Evolutionary conservation across 805 yeast species (phyloP), one percentile per base, ranked within the genome.

Genomic region (Hemisphaericaspora nanyangensis): DNA sequence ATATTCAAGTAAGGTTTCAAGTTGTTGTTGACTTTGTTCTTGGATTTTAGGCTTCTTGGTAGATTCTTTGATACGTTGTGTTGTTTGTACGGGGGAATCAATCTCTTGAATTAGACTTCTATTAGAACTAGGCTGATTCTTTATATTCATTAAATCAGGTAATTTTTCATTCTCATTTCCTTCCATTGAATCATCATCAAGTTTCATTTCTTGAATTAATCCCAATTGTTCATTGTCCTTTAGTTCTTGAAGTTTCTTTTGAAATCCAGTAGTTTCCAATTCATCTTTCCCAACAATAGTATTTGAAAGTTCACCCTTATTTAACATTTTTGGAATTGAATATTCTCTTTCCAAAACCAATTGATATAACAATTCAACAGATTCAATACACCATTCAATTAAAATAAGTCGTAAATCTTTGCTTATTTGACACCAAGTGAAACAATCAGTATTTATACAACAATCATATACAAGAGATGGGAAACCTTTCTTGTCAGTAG

Each of bases 301-400:
- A 8, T 54, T 50, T 4, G 74, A 66, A 3, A 78, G 68, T 24
- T 61, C 69, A 1, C 95, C 95, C 62, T 89, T 89, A 35, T 73
- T 62, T 8, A 69, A 56, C 79, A 91, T 70, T 49, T 85, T 86
- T 1, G 96, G 96, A 2, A 77, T 65, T 3, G 77, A 55, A 34
- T 79, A 66, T 37, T 81, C 83, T 38, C 95, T 63, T 39, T 82
- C 85, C 13, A 89, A 65, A 4, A 64, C 58, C 2, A 79, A 37
- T 19, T 50, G 58, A 44, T 60, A 55, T 35, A 69, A 64, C 42
- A 80, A 62, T 55, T 87, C 96, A 3, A 85, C 78, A 8, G 89
- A 75, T 53, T 87, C 95, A 29, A 88, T 56, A 51, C 95, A 82
- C 84, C 95, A 87, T 54, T 87, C 95, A 6, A 84, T 74, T 35